These are phyloP conservation scores for Aspergillus affinis DNA, from an alignment of 495 filamentous ascomycete species.

Conservation along the genomic window DNA sequence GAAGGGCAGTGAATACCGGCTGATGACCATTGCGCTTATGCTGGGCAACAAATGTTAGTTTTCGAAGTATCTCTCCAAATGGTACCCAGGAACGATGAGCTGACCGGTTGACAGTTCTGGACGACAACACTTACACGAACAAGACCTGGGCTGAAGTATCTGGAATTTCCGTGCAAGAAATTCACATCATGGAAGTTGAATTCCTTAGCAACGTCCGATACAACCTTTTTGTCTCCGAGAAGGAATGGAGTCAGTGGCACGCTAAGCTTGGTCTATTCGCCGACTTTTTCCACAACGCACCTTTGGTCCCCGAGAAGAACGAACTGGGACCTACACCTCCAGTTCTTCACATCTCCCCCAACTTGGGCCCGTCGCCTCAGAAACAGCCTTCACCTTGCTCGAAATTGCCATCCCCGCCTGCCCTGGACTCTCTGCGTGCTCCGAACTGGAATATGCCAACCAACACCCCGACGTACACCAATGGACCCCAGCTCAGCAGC, in stretches of 20 bases:
- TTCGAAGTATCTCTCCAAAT: neutral
- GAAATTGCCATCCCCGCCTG: conserved; percentile 56
- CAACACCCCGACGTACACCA: conserved; percentile 28
- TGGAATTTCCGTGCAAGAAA: conserved; percentile 88
- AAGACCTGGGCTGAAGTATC: conserved; percentile 99
- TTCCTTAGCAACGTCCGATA: conserved; percentile 99
- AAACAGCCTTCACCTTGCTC: conserved; percentile 36
- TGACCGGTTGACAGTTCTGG: conserved; percentile 63
- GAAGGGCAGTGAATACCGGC: conserved; percentile 89
- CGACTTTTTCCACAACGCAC: conserved; percentile 72
- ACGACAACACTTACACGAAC: conserved; percentile 99
- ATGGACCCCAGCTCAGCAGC: conserved; percentile 22
- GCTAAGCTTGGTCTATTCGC: conserved; percentile 73
- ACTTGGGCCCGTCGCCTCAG: conserved; percentile 22
- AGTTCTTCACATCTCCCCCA: conserved; percentile 35
- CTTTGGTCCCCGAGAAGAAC: conserved; percentile 32
- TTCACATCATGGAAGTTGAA: conserved; percentile 99
- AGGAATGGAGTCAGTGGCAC: conserved; percentile 86
- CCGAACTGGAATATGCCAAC: conserved; percentile 35
- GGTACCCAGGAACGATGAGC: conserved; percentile 7
- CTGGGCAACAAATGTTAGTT: conserved; percentile 92
- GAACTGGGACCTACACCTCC: conserved; percentile 21
- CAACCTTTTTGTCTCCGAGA: conserved; percentile 77
- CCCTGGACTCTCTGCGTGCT: conserved; percentile 26
- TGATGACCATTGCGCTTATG: conserved; percentile 97